Conservation (phyloP, 169 alveolate species). For the Theileria parva region DNA sequence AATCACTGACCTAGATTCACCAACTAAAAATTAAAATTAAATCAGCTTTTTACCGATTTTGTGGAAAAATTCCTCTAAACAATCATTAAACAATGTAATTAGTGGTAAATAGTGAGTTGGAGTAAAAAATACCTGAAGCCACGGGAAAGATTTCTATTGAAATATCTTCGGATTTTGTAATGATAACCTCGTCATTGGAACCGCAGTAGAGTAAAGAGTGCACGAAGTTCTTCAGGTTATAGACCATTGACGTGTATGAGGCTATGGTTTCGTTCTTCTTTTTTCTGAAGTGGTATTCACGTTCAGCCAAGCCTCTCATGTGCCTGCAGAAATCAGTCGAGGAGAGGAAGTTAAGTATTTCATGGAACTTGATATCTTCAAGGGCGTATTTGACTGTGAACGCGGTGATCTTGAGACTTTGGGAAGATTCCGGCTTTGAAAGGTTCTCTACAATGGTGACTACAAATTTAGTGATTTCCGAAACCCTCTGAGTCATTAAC, state of each 20-base stretch:
- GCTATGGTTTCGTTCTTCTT: conserved; percentile 5
- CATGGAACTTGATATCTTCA: conserved; percentile 35
- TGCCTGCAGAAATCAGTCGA: conserved; percentile 39
- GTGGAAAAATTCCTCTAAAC: conserved; percentile 29
- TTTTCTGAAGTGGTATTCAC: conserved; percentile 1
- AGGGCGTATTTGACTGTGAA: conserved; percentile 36
- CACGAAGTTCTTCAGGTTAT: conserved; percentile 34
- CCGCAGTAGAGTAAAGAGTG: conserved; percentile 26
- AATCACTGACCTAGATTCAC: conserved; percentile 46
- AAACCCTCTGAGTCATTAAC: neutral
- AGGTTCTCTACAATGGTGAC: neutral
- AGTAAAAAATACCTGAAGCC: conserved; percentile 24
- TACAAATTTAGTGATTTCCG: conserved; percentile 3
- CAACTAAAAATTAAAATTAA: conserved; percentile 5
- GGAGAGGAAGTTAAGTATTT: conserved; percentile 23
- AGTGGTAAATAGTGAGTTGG: neutral
- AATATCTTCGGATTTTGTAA: conserved; percentile 16
- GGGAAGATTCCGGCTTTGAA: conserved; percentile 4
- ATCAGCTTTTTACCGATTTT: conserved; percentile 5
- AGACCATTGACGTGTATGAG: conserved; percentile 22
- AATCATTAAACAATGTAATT: too few species aligned
- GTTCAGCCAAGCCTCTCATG: conserved; percentile 28
- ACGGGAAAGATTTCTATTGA: conserved; percentile 35
- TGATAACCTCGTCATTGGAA: conserved; percentile 32
- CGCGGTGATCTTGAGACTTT: conserved; percentile 23